Percentiles rank a stretch among this genome's conserved stretches.
phyloP scores from a whole-genome alignment of 1,139 yeast genomes.

The Pneumocystis wakefieldiae region DNA sequence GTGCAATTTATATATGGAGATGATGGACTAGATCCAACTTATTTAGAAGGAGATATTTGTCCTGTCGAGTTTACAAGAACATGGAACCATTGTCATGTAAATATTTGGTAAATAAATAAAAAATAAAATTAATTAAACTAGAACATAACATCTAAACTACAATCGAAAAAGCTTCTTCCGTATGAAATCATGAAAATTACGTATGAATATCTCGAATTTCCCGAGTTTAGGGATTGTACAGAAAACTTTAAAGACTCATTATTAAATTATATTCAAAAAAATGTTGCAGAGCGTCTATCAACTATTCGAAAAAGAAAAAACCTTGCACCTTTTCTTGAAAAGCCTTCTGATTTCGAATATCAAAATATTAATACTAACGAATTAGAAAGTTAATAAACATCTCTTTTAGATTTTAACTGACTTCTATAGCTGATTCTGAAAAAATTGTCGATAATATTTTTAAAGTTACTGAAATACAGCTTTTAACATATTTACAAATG shows the following conservation, averaged over 20 bases:
- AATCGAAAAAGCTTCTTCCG: constrained; percentile 50
- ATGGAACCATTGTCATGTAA: constrained; percentile 65
- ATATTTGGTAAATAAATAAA: not conserved
- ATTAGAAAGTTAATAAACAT: not conserved
- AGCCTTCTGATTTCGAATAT: constrained; percentile 28
- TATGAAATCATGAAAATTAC: constrained; percentile 47
- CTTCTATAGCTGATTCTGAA: constrained; percentile 21
- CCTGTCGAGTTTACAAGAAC: constrained; percentile 90
- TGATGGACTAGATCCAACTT: constrained; percentile 94
- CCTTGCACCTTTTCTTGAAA: constrained; percentile 31
- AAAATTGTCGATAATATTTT: constrained; percentile 56
- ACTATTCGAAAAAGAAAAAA: constrained; percentile 42
- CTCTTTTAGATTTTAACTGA: constrained; percentile 11
- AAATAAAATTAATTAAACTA: not conserved
- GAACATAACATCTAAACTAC: not conserved
- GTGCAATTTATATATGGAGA: constrained; percentile 98
- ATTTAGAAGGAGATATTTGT: constrained; percentile 97
- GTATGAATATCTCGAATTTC: constrained; percentile 42
- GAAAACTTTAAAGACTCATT: constrained; percentile 58
- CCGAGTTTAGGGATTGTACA: constrained; percentile 41
- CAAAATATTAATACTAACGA: constrained; percentile 34
- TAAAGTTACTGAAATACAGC: constrained; percentile 48
- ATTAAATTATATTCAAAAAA: constrained; percentile 50
- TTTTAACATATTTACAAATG: constrained; percentile 55
- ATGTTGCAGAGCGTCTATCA: constrained; percentile 45